phyloP scores from a whole-genome alignment of 2,329 filamentous ascomycete species.

The Fusarium tuaranense region DNA sequence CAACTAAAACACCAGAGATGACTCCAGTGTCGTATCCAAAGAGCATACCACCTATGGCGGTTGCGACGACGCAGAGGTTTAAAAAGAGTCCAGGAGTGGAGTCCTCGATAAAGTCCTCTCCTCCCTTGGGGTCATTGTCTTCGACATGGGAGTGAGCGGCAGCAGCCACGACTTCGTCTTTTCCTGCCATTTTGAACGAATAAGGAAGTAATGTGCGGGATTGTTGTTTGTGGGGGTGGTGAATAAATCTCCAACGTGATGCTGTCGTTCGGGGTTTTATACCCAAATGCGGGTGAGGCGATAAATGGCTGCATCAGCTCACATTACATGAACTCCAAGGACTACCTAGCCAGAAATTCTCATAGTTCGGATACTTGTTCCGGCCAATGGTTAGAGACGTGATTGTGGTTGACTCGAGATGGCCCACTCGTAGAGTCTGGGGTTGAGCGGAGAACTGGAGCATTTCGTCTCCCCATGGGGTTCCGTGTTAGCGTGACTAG shows the following conservation, averaged over 20 bases:
- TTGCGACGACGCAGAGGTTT: conserved; percentile 30
- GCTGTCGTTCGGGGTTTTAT: conserved; percentile 1
- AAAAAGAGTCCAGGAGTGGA: conserved; percentile 28
- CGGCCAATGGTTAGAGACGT: neutral
- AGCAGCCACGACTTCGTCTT: conserved; percentile 14
- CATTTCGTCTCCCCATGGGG: conserved; percentile 5
- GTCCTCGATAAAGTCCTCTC: conserved; percentile 28
- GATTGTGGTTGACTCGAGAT: neutral
- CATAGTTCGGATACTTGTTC: neutral
- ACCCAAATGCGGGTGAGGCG: conserved; percentile 7
- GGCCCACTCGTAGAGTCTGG: neutral
- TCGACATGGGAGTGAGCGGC: conserved; percentile 21
- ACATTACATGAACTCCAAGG: neutral
- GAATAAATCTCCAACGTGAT: neutral
- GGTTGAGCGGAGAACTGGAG: neutral
- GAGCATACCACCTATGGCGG: conserved; percentile 35
- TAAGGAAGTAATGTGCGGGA: neutral
- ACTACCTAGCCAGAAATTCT: neutral
- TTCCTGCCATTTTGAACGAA: conserved; percentile 18
- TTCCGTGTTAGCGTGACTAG: neutral
- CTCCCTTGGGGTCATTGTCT: conserved; percentile 18
- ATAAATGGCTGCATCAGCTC: neutral
- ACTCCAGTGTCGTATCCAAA: conserved; percentile 62
- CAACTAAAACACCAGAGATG: conserved; percentile 61
- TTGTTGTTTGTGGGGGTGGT: neutral